A percentile compares a stretch with the other conserved stretches of the same genome.
Conservation (phyloP, 805 yeast genomes). For the Ogataea henricii region DNA sequence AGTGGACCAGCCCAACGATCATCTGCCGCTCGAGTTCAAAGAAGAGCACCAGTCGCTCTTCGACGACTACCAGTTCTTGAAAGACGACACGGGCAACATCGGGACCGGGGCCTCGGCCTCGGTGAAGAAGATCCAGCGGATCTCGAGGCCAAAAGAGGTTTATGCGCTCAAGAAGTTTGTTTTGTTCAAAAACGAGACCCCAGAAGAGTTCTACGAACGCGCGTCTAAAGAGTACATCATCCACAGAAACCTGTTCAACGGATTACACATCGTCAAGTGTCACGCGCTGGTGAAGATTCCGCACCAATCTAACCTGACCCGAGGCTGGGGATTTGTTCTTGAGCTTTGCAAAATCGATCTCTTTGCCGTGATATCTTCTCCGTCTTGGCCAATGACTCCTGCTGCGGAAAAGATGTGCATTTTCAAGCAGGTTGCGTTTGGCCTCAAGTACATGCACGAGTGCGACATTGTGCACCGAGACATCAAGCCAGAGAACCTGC, state of each 20-base stretch:
- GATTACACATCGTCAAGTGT: constrained; percentile 66
- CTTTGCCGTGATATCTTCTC: constrained; percentile 56
- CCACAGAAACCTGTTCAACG: constrained; percentile 54
- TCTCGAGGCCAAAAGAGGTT: constrained; percentile 43
- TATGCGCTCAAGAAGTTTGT: constrained; percentile 73
- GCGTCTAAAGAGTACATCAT: constrained; percentile 71
- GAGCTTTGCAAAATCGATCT: constrained; percentile 65
- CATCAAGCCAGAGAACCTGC: constrained; percentile 88
- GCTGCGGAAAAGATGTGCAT: constrained; percentile 61
- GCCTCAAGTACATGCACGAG: constrained; percentile 68
- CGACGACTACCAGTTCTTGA: constrained; percentile 56
- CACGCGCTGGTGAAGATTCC: constrained; percentile 59
- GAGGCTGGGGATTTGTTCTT: constrained; percentile 84
- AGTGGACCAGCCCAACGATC: constrained; percentile 68
- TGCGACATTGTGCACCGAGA: constrained; percentile 89
- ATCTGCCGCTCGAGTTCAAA: constrained; percentile 57
- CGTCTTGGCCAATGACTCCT: constrained; percentile 60
- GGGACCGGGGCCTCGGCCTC: constrained; percentile 80
- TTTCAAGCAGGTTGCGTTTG: constrained; percentile 73
- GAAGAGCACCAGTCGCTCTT: constrained; percentile 53
- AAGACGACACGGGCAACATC: constrained; percentile 49
- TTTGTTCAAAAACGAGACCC: constrained; percentile 62
- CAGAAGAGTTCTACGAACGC: constrained; percentile 70
- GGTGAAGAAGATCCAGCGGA: constrained; percentile 54
- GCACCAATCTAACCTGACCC: constrained; percentile 49